Evolutionary conservation across 2,329 filamentous ascomycete species (phyloP), one percentile per base, ranked within the genome.

Genomic region (Scleromitrula shiraiana): DNA sequence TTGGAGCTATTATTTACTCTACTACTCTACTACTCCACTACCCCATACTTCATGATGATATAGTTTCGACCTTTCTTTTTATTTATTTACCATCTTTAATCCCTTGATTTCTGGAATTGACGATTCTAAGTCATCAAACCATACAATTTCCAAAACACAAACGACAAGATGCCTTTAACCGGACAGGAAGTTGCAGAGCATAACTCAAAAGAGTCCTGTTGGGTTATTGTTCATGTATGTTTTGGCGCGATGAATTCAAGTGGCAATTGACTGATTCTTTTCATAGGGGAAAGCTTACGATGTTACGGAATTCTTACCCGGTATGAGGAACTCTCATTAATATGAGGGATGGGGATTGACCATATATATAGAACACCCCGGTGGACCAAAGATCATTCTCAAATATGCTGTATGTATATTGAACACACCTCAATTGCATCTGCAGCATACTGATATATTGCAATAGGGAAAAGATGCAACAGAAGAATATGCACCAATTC

Each of bases 321-420:
- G 82, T 82, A 65, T 45, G 67, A 63, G 20, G 23, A 47, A 46
- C 17, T 24, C 10, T 12, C 29, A 24, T 32, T 36, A 26, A 9
- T 26, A 29, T 8, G 17, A 35, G 10, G 20, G 24, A 24, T 19
- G 22, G 15, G 2, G 17, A 33, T 20, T 49, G 19, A 49, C 27
- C 19, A 3, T 15, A 22, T 39, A 10, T 15, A 38, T 17, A 82
- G 88, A 95, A 66, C 89, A 95, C 63, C 90, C 90, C 20, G 90
- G 90, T 52, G 90, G 88, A 30, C 76, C 82, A 56, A 93, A 91
- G 64, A 94, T 97, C 65, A 97, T 98, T 62, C 77, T 98, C 56
- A 95, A 95, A 71, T 95, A 96, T 69, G 90, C 90, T 24, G 77
- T 78, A 64, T 53, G 74, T 30, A 24, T n/a, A 9, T 2, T 17